Evolutionary conservation across 441 rosid species (phyloP), one percentile per base, ranked within the genome.

Genomic region (Bruguiera hainesii): DNA sequence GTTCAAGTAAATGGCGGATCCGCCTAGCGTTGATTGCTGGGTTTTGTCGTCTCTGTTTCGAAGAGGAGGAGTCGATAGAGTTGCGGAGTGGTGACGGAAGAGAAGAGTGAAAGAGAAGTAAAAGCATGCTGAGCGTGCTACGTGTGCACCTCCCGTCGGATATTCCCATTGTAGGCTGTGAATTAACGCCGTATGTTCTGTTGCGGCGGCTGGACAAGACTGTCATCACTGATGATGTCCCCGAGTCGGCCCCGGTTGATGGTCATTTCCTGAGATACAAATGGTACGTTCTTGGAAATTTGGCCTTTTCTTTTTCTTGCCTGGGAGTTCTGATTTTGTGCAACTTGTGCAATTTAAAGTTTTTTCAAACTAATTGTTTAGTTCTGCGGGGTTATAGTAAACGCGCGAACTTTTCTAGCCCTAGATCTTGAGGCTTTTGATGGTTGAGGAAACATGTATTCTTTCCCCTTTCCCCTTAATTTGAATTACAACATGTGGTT

Each of bases 101-200:
- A 53, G 73, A 75, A 71, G 76, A 81, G 73, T 76, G 64, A 55
- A 23, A 67, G 53, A 70, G 64, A 62, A 56, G 77, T 53, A 71
- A 78, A 88, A 89, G 91, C 82, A 95, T 95, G 99, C 95, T 95
- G 86, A 89, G 93, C 86, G 98, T 96, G 94, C 79, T 93, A 68
- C 94, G 98, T 49, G 87, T 93, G 81, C 97, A 93, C 76, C 89
- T 96, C 42, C 97, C 98, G 69, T 93, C 98, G 71, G 98, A 93
- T 76, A 93, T 90, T 49, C 99, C 99, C 53, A 93, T 93, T 80
- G 99, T 93, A 59, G 99, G 99, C 76, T 89, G 98, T 73, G 98
- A 96, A 78, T 84, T 96, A 70, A 87, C 98, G 70, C 99, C 99
- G 65, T 89, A 93, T 78, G 96, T 96, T 10, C 89, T 90, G 39